Base-by-base conservation (phyloP, 345 rosid species). In the Syzygium grande region DNA sequence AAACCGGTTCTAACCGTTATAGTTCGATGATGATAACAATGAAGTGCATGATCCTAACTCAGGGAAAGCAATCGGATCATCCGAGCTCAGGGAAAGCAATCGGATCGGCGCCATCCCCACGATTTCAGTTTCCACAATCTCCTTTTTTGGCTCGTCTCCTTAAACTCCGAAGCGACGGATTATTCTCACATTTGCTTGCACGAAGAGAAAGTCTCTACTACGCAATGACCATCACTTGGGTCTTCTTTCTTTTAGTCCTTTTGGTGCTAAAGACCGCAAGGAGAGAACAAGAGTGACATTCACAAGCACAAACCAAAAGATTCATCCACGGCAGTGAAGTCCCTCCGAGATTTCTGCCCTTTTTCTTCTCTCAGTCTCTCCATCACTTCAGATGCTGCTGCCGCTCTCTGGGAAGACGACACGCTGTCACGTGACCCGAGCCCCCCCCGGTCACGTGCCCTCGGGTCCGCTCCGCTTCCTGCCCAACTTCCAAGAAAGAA, bases 401-500 rank as follows among this genome's bases (percentile, higher is more conserved):
- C 53, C 4, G 53, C 53, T 13, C 53, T 61, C 63, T 22, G 29
- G 41, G 34, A n/a, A 15, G 41, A 29, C 4, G 46, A 16, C 79
- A 17, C 79, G 2, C 43, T 4, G 79, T 34, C 80, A 73, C 80
- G 80, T 73, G 80, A 73, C 46, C 46, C 38, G 11, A 19, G 10
- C 22, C 46, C 46, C 6, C 49, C 46, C 6, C 49, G 49, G 9
- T 73, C 80, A 73, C 80, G 80, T 73, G 80, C 13, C 80, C 49
- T 19, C 38, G 80, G 80, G 49, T 73, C 80, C 80, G 43, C 80
- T 73, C 49, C 46, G 49, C 46, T 73, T 73, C 49, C 13, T 34
- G 13, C 80, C 80, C 80, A 73, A 34, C 43, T 73, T 73, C 80
- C 80, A 73, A 73, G 80, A 73, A 73, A 73, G 80, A 73, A 9